Conservation (phyloP, 1,284 basidiomycete genomes). For the Trichosporon faecale region DNA sequence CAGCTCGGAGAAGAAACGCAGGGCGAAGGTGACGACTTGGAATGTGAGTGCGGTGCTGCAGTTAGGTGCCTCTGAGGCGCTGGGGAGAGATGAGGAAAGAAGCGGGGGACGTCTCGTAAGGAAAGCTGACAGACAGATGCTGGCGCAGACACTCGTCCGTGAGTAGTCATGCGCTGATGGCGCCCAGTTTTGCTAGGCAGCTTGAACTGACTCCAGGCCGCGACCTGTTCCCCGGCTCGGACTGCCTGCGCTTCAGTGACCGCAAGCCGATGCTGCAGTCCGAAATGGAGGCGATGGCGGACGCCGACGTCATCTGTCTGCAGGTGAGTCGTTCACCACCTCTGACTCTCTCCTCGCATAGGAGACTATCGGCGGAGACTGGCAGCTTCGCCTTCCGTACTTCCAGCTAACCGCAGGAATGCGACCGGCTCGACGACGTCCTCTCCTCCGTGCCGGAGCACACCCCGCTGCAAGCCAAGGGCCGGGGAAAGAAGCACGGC, state of each 20-base stretch:
- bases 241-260: slow-evolving; percentile 70
- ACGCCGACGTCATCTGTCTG: slow-evolving; percentile 73
- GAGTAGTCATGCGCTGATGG: slow-evolving; percentile 17
- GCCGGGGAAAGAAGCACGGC: slow-evolving; percentile 73
- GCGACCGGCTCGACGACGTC: slow-evolving; percentile 64
- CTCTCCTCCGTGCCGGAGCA: slow-evolving; percentile 58
- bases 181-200: neutral
- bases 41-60: slow-evolving; percentile 46
- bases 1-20: slow-evolving; percentile 60
- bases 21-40: slow-evolving; percentile 65
- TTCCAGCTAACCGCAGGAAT: slow-evolving; percentile 38
- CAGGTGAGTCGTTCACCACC: slow-evolving; percentile 62
- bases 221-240: slow-evolving; percentile 72
- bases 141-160: slow-evolving; percentile 54
- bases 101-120: too few species aligned
- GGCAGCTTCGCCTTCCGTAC: neutral
- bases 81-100: neutral
- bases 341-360: neutral
- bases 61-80: neutral
- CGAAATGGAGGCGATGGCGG: slow-evolving; percentile 62
- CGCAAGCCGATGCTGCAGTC: slow-evolving; percentile 70
- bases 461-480: slow-evolving; percentile 61
- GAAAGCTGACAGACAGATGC: slow-evolving; percentile 54
- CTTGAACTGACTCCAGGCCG: slow-evolving; percentile 59
- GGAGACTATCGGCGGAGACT: neutral